Percentiles rank a stretch among this genome's conserved stretches.
phyloP scores from a whole-genome alignment of 345 rosid genomes.

The Heritiera fomes region DNA sequence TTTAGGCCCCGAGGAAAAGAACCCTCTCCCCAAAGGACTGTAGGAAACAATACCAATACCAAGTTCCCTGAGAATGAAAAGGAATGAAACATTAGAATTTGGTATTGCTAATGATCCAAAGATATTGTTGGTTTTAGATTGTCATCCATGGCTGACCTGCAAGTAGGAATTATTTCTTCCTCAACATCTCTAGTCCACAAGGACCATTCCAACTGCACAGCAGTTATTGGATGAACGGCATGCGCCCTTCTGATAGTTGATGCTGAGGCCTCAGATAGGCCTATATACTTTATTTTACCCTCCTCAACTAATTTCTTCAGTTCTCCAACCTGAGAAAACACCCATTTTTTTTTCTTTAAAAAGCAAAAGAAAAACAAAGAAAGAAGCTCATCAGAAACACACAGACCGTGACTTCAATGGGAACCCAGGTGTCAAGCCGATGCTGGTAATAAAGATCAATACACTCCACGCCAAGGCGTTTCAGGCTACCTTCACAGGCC shows the following conservation, averaged over 20 bases:
- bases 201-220: constrained; percentile 77
- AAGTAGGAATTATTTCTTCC: constrained; percentile 33
- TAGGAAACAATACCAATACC: constrained; percentile 72
- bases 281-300: constrained; percentile 70
- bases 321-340: constrained; percentile 34
- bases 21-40: constrained; percentile 68
- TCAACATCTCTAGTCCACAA: constrained; percentile 80
- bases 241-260: constrained; percentile 81
- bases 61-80: constrained; percentile 47
- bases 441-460: constrained; percentile 58
- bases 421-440: constrained; percentile 44
- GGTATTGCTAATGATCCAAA: background rate
- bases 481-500: constrained; percentile 54
- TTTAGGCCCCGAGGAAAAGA: constrained; percentile 56
- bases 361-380: background rate
- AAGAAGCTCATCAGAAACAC: background rate
- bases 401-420: constrained; percentile 50
- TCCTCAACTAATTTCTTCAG: constrained; percentile 69
- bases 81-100: background rate
- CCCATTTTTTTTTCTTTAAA: background rate
- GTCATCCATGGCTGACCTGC: constrained; percentile 6
- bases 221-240: constrained; percentile 72
- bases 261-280: constrained; percentile 77
- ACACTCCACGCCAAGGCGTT: constrained; percentile 41
- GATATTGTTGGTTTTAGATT: background rate